phyloP scores from a whole-genome alignment of 441 rosid genomes.

The Francoa sonchifolia region DNA sequence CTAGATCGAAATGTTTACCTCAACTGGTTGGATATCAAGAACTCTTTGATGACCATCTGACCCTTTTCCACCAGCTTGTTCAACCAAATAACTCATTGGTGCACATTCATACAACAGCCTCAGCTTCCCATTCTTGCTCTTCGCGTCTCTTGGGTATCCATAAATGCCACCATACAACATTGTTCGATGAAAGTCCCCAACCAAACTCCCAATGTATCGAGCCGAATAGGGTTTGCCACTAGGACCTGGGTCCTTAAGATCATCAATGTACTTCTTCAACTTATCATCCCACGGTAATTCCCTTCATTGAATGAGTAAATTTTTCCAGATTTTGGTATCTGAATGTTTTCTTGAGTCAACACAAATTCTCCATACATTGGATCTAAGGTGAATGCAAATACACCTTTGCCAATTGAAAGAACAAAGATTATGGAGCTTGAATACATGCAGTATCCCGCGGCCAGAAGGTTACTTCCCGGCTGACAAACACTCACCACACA shows the following conservation, averaged over 20 bases:
- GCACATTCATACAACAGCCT: constrained; percentile 89
- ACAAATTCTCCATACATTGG: constrained; percentile 95
- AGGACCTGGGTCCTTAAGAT: constrained; percentile 81
- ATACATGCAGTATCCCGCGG: constrained; percentile 95
- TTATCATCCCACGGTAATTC: constrained; percentile 87
- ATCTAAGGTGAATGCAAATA: constrained; percentile 68
- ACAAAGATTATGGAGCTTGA: constrained; percentile 87
- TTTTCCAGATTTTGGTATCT: constrained; percentile 76
- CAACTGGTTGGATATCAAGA: constrained; percentile 64
- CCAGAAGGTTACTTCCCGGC: constrained; percentile 80
- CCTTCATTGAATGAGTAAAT: constrained; percentile 91
- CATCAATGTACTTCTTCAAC: constrained; percentile 76
- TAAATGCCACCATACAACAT: constrained; percentile 80
- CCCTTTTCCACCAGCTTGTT: constrained; percentile 96
- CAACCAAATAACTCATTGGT: constrained; percentile 91
- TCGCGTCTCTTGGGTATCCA: constrained; percentile 82
- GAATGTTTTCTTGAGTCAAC: constrained; percentile 62
- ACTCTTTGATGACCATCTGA: constrained; percentile 79
- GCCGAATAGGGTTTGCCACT: constrained; percentile 84
- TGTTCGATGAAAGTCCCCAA: constrained; percentile 87
- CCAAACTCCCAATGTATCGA: constrained; percentile 83
- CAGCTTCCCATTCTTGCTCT: constrained; percentile 87
- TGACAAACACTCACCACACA: constrained; percentile 86
- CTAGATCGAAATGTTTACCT: constrained; percentile 50
- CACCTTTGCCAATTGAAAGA: constrained; percentile 67